phyloP scores from a whole-genome alignment of 805 yeast species.

The Teunomyces funiuensis region DNA sequence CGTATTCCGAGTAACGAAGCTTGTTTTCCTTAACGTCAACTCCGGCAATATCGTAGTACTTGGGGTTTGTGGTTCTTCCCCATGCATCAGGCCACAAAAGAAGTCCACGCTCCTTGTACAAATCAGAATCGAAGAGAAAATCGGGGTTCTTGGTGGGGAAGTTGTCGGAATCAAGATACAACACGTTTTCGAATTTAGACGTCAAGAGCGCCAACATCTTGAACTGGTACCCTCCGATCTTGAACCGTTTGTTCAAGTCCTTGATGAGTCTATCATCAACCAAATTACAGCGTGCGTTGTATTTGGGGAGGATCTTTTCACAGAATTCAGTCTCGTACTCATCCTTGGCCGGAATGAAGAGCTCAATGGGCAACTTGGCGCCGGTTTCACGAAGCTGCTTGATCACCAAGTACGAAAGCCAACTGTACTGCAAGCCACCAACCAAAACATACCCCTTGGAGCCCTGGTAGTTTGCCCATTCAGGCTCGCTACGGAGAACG shows the following conservation, averaged over 20 bases:
- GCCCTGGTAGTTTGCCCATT: constrained; percentile 35
- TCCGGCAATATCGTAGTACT: constrained; percentile 54
- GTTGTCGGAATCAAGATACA: constrained; percentile 54
- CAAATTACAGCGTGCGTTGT: constrained; percentile 48
- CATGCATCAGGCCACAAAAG: constrained; percentile 71
- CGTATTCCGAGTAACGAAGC: constrained; percentile 30
- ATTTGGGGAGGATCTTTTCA: constrained; percentile 39
- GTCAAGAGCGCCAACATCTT: constrained; percentile 61
- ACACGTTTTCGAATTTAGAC: constrained; percentile 50
- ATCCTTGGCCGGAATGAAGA: constrained; percentile 42
- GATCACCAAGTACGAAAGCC: constrained; percentile 51
- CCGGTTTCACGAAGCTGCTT: constrained; percentile 47
- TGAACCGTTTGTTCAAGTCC: constrained; percentile 16
- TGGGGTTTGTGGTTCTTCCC: constrained; percentile 67
- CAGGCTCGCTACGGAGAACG: constrained; percentile 32
- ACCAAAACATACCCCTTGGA: constrained; percentile 46
- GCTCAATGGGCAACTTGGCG: constrained; percentile 49
- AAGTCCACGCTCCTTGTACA: constrained; percentile 47
- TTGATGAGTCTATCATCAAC: constrained; percentile 31
- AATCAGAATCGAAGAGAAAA: constrained; percentile 44
- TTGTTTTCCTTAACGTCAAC: constrained; percentile 33
- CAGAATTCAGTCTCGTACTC: constrained; percentile 52
- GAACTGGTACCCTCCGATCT: constrained; percentile 49
- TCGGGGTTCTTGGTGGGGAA: constrained; percentile 45
- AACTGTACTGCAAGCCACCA: constrained; percentile 53